Evolutionary conservation across 352 stramenopile species (phyloP), one percentile per base, ranked within the genome.

Genomic region (Phytopythium litorale): DNA sequence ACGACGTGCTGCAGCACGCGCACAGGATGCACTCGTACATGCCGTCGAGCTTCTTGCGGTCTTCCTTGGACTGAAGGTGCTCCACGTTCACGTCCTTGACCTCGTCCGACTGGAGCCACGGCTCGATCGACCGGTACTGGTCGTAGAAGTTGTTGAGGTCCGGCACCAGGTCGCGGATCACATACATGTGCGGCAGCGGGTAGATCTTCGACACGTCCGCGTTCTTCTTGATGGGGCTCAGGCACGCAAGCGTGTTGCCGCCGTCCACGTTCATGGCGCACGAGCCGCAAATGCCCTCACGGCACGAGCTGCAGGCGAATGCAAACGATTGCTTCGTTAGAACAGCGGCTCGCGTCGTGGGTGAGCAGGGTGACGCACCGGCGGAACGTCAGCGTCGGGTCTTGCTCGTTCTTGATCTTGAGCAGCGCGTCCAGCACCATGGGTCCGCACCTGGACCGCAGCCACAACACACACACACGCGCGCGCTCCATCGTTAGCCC

Each of bases 1-100:
- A 99, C 38, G 97, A 98, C 6, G 98, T 99, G 65, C 83, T 97
- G 84, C 98, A 99, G 83, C 98, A 99, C 25, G 97, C 97, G 78
- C 98, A 99, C 21, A 99, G 86, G 66, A 99, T 99, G 80, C 97
- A 99, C 85, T 99, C 98, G 79, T 99, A 99, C 97, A 99, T 99
- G 64, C 98, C 97, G 75, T 99, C 98, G 11, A 99, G 83, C 76
- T 99, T 99, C 84, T 98, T 98, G 61, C 98, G 90, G 84, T 99
- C 98, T 58, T 98, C 90, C 57, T 97, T 96, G 55, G 84, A 96
- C 72, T 95, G 85, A 51, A 94, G 58, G 72, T 94, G 84, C 72
- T 96, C 86, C 37, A 89, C 75, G 63, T 97, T 97, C 43, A 85
- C 71, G 16, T 88, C 71, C 64, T 97, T 97, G 28, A 87, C 76